Percentiles rank a stretch among this genome's conserved stretches.
phyloP scores from a whole-genome alignment of 495 filamentous ascomycete genomes.

The Penicillium dipodomyicola region DNA sequence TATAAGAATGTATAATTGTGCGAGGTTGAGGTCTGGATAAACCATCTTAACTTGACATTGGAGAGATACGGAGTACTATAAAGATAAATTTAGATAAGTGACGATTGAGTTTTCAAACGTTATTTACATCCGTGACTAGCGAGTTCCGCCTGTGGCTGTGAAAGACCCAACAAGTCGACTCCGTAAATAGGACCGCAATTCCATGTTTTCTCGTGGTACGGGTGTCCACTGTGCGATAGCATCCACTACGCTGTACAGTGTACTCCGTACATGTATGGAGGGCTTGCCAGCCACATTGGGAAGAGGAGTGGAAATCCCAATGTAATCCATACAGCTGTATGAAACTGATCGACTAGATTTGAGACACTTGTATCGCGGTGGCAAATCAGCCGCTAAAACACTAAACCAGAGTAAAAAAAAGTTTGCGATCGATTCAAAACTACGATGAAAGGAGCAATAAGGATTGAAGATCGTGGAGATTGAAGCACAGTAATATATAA shows the following conservation, averaged over 20 bases:
- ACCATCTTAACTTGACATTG: background rate
- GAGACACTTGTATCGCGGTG: conserved; percentile 15
- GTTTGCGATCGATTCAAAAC: background rate
- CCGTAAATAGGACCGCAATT: background rate
- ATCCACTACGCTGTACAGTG: background rate
- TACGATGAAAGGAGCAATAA: background rate
- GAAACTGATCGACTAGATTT: conserved; percentile 1
- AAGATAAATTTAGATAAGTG: conserved; percentile 4
- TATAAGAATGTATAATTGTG: background rate
- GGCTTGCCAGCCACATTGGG: no score
- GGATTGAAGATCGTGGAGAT: conserved; percentile 7
- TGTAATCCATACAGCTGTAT: conserved; percentile 7
- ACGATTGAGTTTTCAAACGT: background rate
- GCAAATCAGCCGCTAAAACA: conserved; percentile 13
- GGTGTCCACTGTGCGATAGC: conserved; percentile 5
- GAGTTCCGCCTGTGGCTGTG: conserved; percentile 1
- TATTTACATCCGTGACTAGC: background rate
- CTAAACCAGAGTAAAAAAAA: conserved; percentile 3
- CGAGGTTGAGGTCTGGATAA: background rate
- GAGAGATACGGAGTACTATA: background rate
- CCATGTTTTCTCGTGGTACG: conserved; percentile 10
- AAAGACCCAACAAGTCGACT: background rate
- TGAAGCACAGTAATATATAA: background rate
- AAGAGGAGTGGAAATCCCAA: conserved; percentile 3
- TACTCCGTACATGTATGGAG: no score